Conservation (phyloP, 176 grass and related monocot species). For the Triticum turgidum region DNA sequence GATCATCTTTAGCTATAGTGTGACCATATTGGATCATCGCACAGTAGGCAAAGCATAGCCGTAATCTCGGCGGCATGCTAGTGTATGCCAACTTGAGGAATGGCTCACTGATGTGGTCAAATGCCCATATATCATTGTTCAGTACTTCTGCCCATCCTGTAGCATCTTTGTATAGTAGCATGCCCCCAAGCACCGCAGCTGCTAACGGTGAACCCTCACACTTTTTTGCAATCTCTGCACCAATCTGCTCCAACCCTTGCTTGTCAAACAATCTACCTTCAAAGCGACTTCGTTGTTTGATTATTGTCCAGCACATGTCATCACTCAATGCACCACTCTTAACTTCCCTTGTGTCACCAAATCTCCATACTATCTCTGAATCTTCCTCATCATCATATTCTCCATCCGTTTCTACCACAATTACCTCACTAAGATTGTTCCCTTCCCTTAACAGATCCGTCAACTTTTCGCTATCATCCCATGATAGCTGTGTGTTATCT, state of each 20-base stretch:
- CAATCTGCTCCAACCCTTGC: not conserved
- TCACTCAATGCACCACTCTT: not conserved
- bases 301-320: not conserved
- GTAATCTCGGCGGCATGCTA: not conserved
- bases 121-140: not conserved
- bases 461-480: not conserved
- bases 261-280: not conserved
- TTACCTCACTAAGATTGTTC: not conserved
- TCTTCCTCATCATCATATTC: no score
- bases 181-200: not conserved
- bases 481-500: not conserved
- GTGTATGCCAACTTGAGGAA: not conserved
- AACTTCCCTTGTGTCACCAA: no score
- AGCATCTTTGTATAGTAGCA: not conserved
- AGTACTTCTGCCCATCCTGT: not conserved
- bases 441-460: not conserved
- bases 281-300: not conserved
- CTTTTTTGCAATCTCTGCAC: not conserved
- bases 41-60: not conserved
- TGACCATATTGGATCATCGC: not conserved
- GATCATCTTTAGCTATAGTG: conserved; percentile 3
- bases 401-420: no score
- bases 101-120: rapidly evolving
- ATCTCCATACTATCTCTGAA: no score
- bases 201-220: not conserved